Evolutionary conservation across 2,329 filamentous ascomycete genomes (phyloP).

Genomic region (Penicillium concentricum): DNA sequence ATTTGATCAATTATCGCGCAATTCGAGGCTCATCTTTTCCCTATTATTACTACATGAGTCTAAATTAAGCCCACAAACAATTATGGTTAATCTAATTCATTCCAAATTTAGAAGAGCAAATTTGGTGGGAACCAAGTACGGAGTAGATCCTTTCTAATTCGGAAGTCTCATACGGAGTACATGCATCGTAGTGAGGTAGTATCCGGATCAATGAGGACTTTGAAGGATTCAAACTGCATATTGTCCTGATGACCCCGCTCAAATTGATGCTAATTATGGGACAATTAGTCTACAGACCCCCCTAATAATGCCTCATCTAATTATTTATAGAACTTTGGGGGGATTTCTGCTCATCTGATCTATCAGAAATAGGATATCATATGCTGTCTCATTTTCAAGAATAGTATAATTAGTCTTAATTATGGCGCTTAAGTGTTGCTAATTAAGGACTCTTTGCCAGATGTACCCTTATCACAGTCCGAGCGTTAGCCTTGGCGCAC

Average conservation of each 20-base stretch:
- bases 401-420: constrained; percentile 8
- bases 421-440: constrained; percentile 20
- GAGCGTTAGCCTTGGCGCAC: constrained; percentile 9
- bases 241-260: not conserved
- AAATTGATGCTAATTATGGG: constrained; percentile 14
- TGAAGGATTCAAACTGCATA: not conserved
- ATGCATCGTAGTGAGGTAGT: not conserved
- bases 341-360: not conserved
- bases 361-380: not conserved
- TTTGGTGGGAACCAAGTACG: not conserved
- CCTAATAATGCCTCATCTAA: constrained; percentile 1
- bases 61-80: not conserved
- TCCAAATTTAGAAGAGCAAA: not conserved
- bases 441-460: constrained; percentile 20
- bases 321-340: constrained; percentile 9
- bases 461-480: constrained; percentile 14
- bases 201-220: not conserved
- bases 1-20: not conserved
- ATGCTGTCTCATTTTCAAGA: not conserved
- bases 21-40: not conserved
- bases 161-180: not conserved
- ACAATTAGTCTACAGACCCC: not conserved
- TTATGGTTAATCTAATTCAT: not conserved
- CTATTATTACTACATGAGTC: not conserved
- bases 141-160: not conserved